Evolutionary conservation across 352 stramenopile species (phyloP).

Genomic region (Pythium diclinum): DNA sequence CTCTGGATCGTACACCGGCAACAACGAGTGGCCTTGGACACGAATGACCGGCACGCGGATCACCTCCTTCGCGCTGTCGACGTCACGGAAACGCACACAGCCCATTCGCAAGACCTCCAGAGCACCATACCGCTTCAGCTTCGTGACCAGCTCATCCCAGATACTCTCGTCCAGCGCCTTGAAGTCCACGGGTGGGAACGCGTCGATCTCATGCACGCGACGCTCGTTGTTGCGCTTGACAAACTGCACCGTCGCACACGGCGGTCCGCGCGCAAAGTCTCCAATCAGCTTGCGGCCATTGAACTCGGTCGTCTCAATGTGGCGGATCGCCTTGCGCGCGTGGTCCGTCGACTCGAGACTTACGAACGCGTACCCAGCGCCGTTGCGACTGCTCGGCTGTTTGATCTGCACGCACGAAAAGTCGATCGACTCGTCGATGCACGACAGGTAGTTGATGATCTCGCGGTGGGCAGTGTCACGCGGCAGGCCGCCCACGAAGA

Average conservation of each 20-base stretch:
- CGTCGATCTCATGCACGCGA: constrained; percentile 34
- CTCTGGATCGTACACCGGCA: constrained; percentile 66
- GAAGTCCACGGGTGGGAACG: constrained; percentile 50
- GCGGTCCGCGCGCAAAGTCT: constrained; percentile 69
- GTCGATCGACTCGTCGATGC: constrained; percentile 48
- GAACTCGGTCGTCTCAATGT: constrained; percentile 27
- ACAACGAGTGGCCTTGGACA: constrained; percentile 50
- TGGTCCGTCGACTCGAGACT: constrained; percentile 51
- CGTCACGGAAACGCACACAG: constrained; percentile 49
- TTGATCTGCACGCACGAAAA: constrained; percentile 58
- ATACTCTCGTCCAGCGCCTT: constrained; percentile 35
- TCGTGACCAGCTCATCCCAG: constrained; percentile 45
- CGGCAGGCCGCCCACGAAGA: constrained; percentile 72
- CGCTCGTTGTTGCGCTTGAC: constrained; percentile 43
- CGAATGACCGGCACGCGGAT: constrained; percentile 47
- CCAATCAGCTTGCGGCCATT: constrained; percentile 38
- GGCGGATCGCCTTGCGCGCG: constrained; percentile 47
- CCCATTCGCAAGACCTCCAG: constrained; percentile 40
- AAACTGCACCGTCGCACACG: constrained; percentile 64
- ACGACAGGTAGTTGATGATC: constrained; percentile 49
- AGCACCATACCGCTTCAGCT: constrained; percentile 46
- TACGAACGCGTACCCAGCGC: constrained; percentile 62
- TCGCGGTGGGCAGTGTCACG: constrained; percentile 35
- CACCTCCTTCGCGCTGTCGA: constrained; percentile 57
- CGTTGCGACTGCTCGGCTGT: constrained; percentile 27